phyloP scores from a whole-genome alignment of 768 basidiomycete species.

The Ramaria sp. region DNA sequence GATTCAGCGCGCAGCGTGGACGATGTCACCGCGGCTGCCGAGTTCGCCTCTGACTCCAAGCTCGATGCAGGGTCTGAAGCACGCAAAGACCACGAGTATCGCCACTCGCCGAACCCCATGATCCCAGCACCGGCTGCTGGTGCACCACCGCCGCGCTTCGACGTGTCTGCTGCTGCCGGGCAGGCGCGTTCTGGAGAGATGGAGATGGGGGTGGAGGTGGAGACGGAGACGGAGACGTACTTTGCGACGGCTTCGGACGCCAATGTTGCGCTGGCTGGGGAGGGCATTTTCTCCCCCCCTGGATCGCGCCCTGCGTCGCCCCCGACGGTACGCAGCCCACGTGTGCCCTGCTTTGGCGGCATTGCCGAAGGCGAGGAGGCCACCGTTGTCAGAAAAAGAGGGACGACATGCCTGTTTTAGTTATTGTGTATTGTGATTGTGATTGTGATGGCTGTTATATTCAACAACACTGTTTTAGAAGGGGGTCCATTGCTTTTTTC shows the following conservation, averaged over 20 bases:
- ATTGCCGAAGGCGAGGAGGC: neutral
- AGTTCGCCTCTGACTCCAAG: slow-evolving; percentile 14
- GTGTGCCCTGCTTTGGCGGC: neutral
- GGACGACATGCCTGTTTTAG: too few species aligned
- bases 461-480: too few species aligned
- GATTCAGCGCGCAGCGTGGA: slow-evolving; percentile 30
- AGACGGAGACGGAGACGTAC: neutral
- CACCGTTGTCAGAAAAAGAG: neutral
- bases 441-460: too few species aligned
- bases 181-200: too few species aligned
- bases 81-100: neutral
- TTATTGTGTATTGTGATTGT: too few species aligned
- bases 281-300: slow-evolving; percentile 64
- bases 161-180: neutral
- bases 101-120: neutral
- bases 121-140: too few species aligned
- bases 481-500: too few species aligned
- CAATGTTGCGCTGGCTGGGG: slow-evolving; percentile 51
- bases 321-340: slow-evolving; percentile 20
- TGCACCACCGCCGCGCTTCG: neutral
- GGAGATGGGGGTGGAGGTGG: too few species aligned
- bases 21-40: slow-evolving; percentile 50
- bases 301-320: slow-evolving; percentile 60
- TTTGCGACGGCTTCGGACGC: slow-evolving; percentile 43
- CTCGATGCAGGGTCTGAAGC: neutral